Evolutionary conservation across 176 grass and related monocot genomes (phyloP).

Genomic region (Oryza glumipatula): DNA sequence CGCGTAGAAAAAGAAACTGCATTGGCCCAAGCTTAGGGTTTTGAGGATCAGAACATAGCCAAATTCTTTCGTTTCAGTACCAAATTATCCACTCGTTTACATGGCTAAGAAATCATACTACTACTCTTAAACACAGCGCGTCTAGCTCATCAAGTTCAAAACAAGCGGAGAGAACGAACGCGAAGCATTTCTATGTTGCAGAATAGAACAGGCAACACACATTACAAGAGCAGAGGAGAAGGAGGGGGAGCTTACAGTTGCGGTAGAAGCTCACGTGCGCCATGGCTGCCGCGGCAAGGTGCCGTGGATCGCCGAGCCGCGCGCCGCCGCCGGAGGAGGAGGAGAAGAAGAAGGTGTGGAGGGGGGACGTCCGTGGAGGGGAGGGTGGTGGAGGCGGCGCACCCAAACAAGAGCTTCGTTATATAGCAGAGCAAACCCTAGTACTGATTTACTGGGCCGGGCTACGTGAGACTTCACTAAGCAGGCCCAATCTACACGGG

Average conservation of each 20-base stretch:
- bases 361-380: neutral
- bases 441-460: neutral
- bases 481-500: neutral
- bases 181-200: neutral
- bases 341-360: neutral
- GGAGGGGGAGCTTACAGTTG: slow-evolving; percentile 56
- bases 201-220: neutral
- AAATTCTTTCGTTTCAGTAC: neutral
- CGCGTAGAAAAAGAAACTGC: too few relatives aligned
- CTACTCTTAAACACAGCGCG: too few relatives aligned
- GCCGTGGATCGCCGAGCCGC: neutral
- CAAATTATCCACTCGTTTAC: neutral
- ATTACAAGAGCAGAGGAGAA: neutral
- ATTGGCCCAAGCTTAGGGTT: neutral
- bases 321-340: slow-evolving; percentile 27
- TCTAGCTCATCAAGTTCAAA: neutral
- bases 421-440: slow-evolving; percentile 37
- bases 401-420: neutral
- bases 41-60: neutral
- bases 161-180: too few relatives aligned
- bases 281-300: slow-evolving; percentile 47
- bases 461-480: neutral
- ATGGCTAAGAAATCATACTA: neutral
- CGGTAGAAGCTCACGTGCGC: slow-evolving; percentile 80
- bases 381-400: neutral